Conservation (phyloP, 352 stramenopile species). For the Pythium rishiriense region DNA sequence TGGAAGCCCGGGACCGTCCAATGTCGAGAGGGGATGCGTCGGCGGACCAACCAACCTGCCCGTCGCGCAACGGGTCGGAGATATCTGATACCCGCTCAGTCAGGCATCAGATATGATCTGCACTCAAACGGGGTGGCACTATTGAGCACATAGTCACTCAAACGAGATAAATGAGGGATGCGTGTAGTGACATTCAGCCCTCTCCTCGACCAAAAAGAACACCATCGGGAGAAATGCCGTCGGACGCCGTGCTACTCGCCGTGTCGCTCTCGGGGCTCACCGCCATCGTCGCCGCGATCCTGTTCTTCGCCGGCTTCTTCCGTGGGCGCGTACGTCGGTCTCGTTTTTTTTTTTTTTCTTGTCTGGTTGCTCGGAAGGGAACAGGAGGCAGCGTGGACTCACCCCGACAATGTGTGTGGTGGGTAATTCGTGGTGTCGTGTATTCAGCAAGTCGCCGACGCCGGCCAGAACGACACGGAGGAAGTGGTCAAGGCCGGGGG, state of each 20-base stretch:
- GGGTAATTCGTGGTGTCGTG: too few species aligned
- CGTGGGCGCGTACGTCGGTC: constrained; percentile 29
- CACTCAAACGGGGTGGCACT: too few species aligned
- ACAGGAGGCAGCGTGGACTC: too few species aligned
- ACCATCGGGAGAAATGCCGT: constrained; percentile 38
- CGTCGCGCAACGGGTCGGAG: background rate
- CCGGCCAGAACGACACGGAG: constrained; percentile 30
- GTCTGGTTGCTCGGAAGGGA: too few species aligned
- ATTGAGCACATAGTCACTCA: background rate
- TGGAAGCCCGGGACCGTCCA: background rate
- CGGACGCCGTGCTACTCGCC: constrained; percentile 55
- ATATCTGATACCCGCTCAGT: background rate
- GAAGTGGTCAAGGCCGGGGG: constrained; percentile 38
- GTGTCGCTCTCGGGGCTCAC: constrained; percentile 53
- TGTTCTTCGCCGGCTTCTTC: constrained; percentile 76
- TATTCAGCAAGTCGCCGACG: constrained; percentile 27
- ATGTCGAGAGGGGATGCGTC: background rate
- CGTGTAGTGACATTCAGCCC: background rate
- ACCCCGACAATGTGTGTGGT: too few species aligned
- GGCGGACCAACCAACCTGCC: too few species aligned
- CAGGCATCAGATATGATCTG: too few species aligned
- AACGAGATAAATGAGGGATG: background rate
- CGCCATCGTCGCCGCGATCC: constrained; percentile 50
- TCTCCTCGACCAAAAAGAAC: background rate
- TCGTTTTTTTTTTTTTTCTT: background rate